A percentile compares a stretch with the other conserved stretches of the same genome.
Evolutionary conservation across 306 rosid species (phyloP).

Genomic region (Pyrus bretschneideri): DNA sequence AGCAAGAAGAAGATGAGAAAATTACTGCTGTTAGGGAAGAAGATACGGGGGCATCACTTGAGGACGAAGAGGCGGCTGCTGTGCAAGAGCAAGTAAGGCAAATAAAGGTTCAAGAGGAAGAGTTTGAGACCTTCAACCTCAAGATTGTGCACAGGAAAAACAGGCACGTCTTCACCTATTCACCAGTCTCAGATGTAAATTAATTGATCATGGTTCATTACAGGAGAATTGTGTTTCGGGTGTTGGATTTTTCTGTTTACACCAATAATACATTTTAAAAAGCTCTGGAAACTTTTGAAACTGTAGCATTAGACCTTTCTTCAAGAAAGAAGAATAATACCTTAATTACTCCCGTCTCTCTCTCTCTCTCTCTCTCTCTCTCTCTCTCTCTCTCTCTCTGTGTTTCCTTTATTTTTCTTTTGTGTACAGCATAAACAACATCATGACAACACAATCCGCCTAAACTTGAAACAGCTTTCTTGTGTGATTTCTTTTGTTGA

Average conservation of each 20-base stretch:
- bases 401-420: background rate
- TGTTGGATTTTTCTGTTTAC: slow-evolving; percentile 1
- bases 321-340: background rate
- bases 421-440: background rate
- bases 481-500: background rate
- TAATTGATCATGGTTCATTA: slow-evolving; percentile 4
- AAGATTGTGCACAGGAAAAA: slow-evolving; percentile 97
- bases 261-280: background rate
- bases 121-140: slow-evolving; percentile 94
- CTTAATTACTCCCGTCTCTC: background rate
- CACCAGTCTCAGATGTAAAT: slow-evolving; percentile 4
- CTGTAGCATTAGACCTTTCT: background rate
- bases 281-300: background rate
- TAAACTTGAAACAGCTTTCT: background rate
- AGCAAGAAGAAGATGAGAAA: slow-evolving; percentile 70
- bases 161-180: slow-evolving; percentile 50
- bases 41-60: slow-evolving; percentile 65
- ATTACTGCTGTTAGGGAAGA: slow-evolving; percentile 57
- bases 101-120: slow-evolving; percentile 93
- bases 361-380: background rate
- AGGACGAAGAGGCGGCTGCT: slow-evolving; percentile 96
- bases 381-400: background rate
- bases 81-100: slow-evolving; percentile 99
- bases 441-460: background rate
- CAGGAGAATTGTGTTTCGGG: background rate